Percentiles rank a stretch among this genome's conserved stretches.
phyloP scores from a whole-genome alignment of 495 filamentous ascomycete genomes.

The Margaritispora aquatica region DNA sequence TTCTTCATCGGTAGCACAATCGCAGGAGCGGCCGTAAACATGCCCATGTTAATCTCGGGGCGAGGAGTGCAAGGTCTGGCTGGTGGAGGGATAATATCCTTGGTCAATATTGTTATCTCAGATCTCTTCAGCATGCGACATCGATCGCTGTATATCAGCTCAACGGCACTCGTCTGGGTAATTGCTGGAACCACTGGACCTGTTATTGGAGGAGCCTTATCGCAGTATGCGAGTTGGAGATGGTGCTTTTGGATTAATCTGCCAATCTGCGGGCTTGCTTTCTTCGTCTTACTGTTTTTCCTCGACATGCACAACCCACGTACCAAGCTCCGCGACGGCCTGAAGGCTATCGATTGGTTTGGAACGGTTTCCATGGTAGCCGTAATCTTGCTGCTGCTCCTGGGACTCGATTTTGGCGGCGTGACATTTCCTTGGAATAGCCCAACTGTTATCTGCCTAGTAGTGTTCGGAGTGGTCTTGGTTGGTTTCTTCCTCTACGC shows the following conservation, averaged over 20 bases:
- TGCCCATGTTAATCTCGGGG: slow-evolving; percentile 66
- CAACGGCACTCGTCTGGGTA: slow-evolving; percentile 62
- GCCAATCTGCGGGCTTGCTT: slow-evolving; percentile 47
- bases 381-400: slow-evolving; percentile 63
- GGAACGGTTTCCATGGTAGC: slow-evolving; percentile 54
- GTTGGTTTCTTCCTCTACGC: slow-evolving; percentile 52
- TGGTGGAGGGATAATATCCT: slow-evolving; percentile 65
- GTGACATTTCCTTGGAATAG: slow-evolving; percentile 52
- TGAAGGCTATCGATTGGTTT: slow-evolving; percentile 45
- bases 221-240: slow-evolving; percentile 30
- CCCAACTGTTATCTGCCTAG: slow-evolving; percentile 61
- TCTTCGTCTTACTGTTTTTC: slow-evolving; percentile 51
- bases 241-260: slow-evolving; percentile 41
- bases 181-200: slow-evolving; percentile 62
- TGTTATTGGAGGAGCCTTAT: slow-evolving; percentile 66
- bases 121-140: slow-evolving; percentile 46
- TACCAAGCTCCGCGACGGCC: slow-evolving; percentile 44
- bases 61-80: slow-evolving; percentile 70
- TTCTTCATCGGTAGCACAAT: slow-evolving; percentile 61
- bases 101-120: slow-evolving; percentile 70
- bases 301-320: slow-evolving; percentile 56
- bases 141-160: slow-evolving; percentile 24
- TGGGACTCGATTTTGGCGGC: slow-evolving; percentile 68
- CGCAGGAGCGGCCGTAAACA: slow-evolving; percentile 54
- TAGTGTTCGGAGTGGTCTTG: slow-evolving; percentile 59